These are phyloP conservation scores for Cystobasidium pallidum DNA, from an alignment of 1,284 basidiomycete genomes.

Conservation along the genomic window DNA sequence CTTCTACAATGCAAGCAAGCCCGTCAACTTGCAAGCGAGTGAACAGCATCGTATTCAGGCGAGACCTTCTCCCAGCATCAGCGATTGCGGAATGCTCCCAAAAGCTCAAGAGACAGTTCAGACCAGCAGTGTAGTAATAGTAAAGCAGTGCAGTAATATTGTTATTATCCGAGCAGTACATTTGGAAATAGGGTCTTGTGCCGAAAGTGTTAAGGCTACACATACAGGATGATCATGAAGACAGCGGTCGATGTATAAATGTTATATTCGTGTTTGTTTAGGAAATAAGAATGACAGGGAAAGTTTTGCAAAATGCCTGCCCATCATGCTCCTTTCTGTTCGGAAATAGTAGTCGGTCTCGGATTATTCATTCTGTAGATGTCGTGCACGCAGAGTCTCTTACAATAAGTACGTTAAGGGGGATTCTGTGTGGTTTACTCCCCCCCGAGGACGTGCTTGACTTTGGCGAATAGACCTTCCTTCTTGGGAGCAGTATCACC, in stretches of 20 bases:
- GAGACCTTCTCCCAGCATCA: too few relatives aligned
- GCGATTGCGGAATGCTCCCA: too few relatives aligned
- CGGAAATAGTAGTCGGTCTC: neutral
- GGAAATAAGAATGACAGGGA: too few relatives aligned
- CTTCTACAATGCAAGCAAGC: too few relatives aligned
- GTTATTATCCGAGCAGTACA: neutral
- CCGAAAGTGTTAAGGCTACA: neutral
- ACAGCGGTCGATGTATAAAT: neutral
- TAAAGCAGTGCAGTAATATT: too few relatives aligned
- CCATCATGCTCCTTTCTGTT: neutral
- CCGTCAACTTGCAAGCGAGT: too few relatives aligned
- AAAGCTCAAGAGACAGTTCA: too few relatives aligned
- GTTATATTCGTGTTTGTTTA: neutral
- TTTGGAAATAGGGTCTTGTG: neutral
- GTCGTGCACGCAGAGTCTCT: too few relatives aligned
- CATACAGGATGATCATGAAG: neutral
- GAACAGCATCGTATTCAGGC: too few relatives aligned
- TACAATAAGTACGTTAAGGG: too few relatives aligned
- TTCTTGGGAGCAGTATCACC: constrained; percentile 4
- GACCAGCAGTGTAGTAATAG: too few relatives aligned
- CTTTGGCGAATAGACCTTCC: constrained; percentile 17
- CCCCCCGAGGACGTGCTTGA: constrained; percentile 12
- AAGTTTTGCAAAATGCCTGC: too few relatives aligned
- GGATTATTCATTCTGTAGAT: neutral
- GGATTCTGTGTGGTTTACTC: neutral